A percentile compares a stretch with the other conserved stretches of the same genome.
phyloP scores from a whole-genome alignment of 768 basidiomycete genomes.

The Termitomyces sp. region DNA sequence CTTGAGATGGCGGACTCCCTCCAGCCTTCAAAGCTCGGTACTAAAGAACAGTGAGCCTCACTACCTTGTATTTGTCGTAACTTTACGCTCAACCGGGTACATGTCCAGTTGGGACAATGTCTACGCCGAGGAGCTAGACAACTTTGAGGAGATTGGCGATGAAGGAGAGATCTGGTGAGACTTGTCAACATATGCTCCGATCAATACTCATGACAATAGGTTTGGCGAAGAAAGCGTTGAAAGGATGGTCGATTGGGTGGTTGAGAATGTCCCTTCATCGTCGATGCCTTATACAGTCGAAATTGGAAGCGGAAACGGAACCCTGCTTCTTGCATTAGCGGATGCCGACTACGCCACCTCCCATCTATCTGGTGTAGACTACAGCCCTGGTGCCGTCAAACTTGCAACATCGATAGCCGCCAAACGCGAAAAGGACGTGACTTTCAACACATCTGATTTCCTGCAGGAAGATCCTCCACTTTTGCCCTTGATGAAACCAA shows the following conservation, averaged over 20 bases:
- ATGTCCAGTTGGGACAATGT: conserved; percentile 68
- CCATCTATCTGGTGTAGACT: conserved; percentile 65
- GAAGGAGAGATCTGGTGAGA: conserved; percentile 82
- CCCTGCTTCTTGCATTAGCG: conserved; percentile 63
- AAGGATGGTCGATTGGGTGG: conserved; percentile 77
- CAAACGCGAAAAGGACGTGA: conserved; percentile 38
- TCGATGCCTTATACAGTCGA: conserved; percentile 57
- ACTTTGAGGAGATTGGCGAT: conserved; percentile 75
- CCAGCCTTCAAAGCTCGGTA: conserved; percentile 70
- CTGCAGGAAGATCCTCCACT: conserved; percentile 45
- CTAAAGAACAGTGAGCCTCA: conserved; percentile 64
- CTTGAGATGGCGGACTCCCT: conserved; percentile 26
- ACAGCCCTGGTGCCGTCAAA: conserved; percentile 65
- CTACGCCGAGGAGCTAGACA: conserved; percentile 64
- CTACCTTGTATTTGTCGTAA: neutral
- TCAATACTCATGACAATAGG: conserved; percentile 34
- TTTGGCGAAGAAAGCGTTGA: conserved; percentile 73
- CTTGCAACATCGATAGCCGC: conserved; percentile 56
- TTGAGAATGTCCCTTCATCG: conserved; percentile 46
- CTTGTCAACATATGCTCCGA: neutral
- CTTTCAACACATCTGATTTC: conserved; percentile 63
- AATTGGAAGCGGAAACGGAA: conserved; percentile 79
- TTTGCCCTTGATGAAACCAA: conserved; percentile 19
- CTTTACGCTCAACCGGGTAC: conserved; percentile 1
- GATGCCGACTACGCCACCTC: conserved; percentile 59